Base-by-base conservation (phyloP, 2,329 filamentous ascomycete species). In the Lachnum nothofagi region DNA sequence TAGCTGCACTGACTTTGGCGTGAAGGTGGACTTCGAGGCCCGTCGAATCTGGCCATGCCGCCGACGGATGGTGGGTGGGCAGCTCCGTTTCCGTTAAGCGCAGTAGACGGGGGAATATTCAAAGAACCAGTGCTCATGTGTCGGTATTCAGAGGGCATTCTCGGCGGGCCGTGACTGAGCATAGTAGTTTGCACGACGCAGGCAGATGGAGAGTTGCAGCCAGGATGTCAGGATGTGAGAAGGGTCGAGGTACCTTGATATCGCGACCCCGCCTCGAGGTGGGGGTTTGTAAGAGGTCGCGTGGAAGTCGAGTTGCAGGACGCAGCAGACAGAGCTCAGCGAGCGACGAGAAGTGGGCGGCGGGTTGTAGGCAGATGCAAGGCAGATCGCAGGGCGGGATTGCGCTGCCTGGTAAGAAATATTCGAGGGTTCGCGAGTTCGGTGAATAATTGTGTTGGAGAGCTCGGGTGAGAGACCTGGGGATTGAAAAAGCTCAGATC, bases 21-120 rank as follows among this genome's bases (percentile, higher is more conserved):
- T 80, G 79, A 82, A 23, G 80, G 80, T 56, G 80, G 80, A 67
- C 80, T 83, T 60, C 80, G 70, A 40, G 80, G 78, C 54, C 78
- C 78, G 49, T 82, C 79, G 62, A 81, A 80, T 58, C 77, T 62
- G 46, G 60, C 63, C 52, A 68, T 66, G 27, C 61, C 64, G 52
- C 54, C 59, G 8, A 72, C 68, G 51, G 77, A 68, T 51, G 77
- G 76, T 63, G 72, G 79, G 65, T 80, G 72, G 16, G n/a, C 34
- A 8, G 33, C 51, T 33, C 42, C 37, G n/a, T 44, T 51, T 16
- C 54, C 53, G 42, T 60, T 61, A 12, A 51, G 46, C 38, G 56
- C 49, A 46, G 44, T 55, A 38, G 57, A 51, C 25, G 56, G 53
- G 8, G 60, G 59, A 44, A 62, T 62, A 54, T 55, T 62, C 33